These are phyloP conservation scores for Panicum virgatum DNA, from an alignment of 202 grass and related monocot species.

Conservation along the genomic window DNA sequence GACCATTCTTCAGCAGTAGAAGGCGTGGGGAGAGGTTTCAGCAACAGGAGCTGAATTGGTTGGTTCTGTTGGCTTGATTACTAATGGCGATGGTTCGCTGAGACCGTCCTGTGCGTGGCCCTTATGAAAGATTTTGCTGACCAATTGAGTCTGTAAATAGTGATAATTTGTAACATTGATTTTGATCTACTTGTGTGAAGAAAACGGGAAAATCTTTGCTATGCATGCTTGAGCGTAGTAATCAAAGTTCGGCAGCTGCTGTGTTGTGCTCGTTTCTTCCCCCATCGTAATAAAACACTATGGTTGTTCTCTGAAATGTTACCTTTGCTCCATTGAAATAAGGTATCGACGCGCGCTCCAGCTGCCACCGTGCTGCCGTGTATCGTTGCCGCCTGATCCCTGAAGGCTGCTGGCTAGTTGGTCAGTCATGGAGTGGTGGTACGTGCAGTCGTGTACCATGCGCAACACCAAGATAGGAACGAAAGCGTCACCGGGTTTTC, in stretches of 20 bases:
- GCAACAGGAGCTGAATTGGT: neutral
- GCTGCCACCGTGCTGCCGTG: no score
- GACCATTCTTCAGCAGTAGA: conserved; percentile 19
- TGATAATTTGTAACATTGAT: neutral
- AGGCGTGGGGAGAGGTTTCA: conserved; percentile 19
- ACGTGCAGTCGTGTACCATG: no score
- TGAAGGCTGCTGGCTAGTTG: no score
- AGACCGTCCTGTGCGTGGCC: neutral
- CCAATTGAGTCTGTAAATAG: neutral
- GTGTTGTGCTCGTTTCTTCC: neutral
- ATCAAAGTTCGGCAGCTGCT: neutral
- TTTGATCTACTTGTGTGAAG: neutral
- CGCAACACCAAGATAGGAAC: no score
- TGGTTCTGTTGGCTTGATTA: neutral
- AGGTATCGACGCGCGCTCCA: no score
- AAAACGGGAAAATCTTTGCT: neutral
- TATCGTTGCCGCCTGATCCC: no score
- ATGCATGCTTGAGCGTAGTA: neutral
- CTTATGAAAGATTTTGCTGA: neutral
- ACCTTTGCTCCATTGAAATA: no score
- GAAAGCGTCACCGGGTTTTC: no score
- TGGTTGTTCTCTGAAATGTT: neutral
- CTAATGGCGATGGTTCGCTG: conserved; percentile 21
- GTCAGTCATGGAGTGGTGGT: no score
- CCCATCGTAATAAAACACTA: neutral